These are phyloP conservation scores for Ophiostoma ulmi DNA, from an alignment of 2,329 filamentous ascomycete genomes.

Conservation along the genomic window DNA sequence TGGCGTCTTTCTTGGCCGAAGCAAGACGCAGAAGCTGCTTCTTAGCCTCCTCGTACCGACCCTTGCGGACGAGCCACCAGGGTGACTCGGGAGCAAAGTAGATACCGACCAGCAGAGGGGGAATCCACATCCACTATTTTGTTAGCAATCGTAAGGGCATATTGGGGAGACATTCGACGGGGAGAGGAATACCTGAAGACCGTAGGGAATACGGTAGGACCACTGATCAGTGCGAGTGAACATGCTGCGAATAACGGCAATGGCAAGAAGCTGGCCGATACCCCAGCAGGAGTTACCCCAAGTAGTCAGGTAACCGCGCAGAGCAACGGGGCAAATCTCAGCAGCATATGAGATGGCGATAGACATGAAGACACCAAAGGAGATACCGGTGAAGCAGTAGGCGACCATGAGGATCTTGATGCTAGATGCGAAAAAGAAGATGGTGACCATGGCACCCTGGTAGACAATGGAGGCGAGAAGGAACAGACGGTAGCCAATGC, in stretches of 20 bases:
- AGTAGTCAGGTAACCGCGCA: conserved; percentile 24
- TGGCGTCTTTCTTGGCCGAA: conserved; percentile 23
- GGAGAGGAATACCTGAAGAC: background rate
- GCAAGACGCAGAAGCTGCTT: conserved; percentile 40
- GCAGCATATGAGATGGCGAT: conserved; percentile 24
- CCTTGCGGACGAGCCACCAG: conserved; percentile 36
- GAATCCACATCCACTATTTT: conserved; percentile 23
- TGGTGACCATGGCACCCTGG: conserved; percentile 35
- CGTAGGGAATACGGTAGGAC: conserved; percentile 1
- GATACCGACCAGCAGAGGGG: conserved; percentile 18
- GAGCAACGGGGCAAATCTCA: conserved; percentile 23
- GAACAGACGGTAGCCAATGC: conserved; percentile 16
- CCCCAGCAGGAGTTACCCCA: conserved; percentile 28
- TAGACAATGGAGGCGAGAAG: conserved; percentile 5
- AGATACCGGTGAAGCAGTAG: conserved; percentile 11
- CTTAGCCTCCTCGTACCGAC: conserved; percentile 40
- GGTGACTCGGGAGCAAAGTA: conserved; percentile 25
- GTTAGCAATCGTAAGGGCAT: background rate
- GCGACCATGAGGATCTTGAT: conserved; percentile 16
- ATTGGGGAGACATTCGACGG: background rate
- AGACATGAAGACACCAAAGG: conserved; percentile 26
- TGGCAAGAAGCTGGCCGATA: conserved; percentile 25
- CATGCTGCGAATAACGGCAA: conserved; percentile 23
- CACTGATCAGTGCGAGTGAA: conserved; percentile 12
- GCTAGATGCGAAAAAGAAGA: conserved; percentile 11